phyloP scores from a whole-genome alignment of 2,329 filamentous ascomycete species.

The Colletotrichum sp. region DNA sequence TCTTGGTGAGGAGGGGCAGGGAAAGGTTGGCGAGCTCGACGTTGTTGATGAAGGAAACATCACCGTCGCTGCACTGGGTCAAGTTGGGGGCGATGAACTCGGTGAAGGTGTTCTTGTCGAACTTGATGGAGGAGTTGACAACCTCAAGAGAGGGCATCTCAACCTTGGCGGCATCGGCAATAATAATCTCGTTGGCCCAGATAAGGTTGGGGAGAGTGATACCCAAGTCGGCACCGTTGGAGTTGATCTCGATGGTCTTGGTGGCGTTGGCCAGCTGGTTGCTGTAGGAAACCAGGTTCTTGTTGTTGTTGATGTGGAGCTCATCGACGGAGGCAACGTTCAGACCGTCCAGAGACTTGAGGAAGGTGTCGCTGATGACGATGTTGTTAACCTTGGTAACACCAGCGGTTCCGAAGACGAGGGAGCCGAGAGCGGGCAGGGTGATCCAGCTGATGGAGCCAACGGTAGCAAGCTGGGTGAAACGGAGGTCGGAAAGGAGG shows the following conservation, averaged over 20 bases:
- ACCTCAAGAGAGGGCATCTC: conserved; percentile 73
- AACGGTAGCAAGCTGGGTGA: conserved; percentile 70
- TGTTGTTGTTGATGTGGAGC: conserved; percentile 92
- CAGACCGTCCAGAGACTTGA: conserved; percentile 80
- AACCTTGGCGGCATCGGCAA: conserved; percentile 79
- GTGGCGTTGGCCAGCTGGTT: conserved; percentile 81
- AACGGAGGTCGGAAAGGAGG: conserved; percentile 69
- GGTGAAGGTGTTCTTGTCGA: conserved; percentile 79
- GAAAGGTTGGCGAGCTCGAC: conserved; percentile 73
- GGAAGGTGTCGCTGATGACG: conserved; percentile 83
- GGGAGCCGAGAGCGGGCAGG: conserved; percentile 63
- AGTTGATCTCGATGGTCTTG: conserved; percentile 72
- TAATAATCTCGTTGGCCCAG: conserved; percentile 56
- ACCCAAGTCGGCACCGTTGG: conserved; percentile 77
- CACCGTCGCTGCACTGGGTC: conserved; percentile 65
- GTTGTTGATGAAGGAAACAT: conserved; percentile 70
- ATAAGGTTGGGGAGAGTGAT: conserved; percentile 80
- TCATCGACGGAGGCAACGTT: conserved; percentile 74
- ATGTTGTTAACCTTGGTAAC: conserved; percentile 73
- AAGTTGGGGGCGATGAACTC: conserved; percentile 72
- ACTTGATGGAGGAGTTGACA: conserved; percentile 81
- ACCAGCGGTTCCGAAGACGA: conserved; percentile 56
- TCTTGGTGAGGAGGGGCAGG: conserved; percentile 69
- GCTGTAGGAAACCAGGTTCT: conserved; percentile 74
- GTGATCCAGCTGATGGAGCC: conserved; percentile 74